These are phyloP conservation scores for Brassica nigra DNA, from an alignment of 345 rosid species.

Conservation along the genomic window DNA sequence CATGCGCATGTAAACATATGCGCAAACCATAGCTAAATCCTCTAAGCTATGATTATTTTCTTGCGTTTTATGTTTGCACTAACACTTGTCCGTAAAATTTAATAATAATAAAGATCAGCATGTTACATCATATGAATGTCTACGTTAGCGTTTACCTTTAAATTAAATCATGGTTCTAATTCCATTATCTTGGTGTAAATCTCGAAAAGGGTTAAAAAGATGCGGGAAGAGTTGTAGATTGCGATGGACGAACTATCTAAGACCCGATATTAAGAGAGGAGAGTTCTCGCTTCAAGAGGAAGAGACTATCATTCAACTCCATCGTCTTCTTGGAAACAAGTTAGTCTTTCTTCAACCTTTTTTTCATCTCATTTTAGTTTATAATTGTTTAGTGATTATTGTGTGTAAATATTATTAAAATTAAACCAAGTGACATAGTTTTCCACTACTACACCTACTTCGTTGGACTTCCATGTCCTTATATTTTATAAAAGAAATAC, in stretches of 20 bases:
- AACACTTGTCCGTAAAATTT: neutral
- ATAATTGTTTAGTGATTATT: neutral
- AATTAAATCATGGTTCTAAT: neutral
- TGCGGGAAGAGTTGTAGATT: constrained; percentile 46
- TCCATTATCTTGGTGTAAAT: constrained; percentile 9
- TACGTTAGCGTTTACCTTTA: constrained; percentile 6
- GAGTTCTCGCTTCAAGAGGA: constrained; percentile 44
- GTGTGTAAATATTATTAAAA: constrained; percentile 6
- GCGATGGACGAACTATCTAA: constrained; percentile 45
- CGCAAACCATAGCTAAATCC: neutral
- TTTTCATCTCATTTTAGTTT: neutral
- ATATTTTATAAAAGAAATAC: constrained; percentile 3
- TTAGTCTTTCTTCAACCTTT: constrained; percentile 8
- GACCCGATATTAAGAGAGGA: constrained; percentile 46
- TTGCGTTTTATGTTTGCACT: neutral
- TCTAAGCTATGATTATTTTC: neutral
- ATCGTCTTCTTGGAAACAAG: constrained; percentile 46
- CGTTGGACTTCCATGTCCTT: constrained; percentile 37
- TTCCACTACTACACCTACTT: constrained; percentile 45
- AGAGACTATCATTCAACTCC: constrained; percentile 43
- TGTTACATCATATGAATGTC: neutral
- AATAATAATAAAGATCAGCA: neutral
- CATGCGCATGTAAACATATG: neutral
- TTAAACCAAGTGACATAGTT: constrained; percentile 26
- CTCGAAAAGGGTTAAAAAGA: constrained; percentile 38